These are phyloP conservation scores for Kandelia obovata DNA, from an alignment of 345 rosid species.

Conservation along the genomic window DNA sequence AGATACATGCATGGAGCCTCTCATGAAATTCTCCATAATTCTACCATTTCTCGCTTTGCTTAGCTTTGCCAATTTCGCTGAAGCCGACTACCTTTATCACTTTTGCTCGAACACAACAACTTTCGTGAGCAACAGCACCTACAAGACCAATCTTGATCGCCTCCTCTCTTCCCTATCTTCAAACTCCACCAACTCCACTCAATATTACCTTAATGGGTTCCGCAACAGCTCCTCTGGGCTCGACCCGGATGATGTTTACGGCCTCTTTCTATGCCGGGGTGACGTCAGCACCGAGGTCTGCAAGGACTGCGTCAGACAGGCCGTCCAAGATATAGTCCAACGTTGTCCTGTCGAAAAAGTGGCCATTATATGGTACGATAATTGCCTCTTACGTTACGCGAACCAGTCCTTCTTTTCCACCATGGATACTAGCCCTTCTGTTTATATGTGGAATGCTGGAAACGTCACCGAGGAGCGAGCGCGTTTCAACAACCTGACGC, in stretches of 20 bases:
- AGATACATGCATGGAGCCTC: no score
- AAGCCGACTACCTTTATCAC: neutral
- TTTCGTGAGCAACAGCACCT: constrained; percentile 22
- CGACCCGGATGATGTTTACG: constrained; percentile 14
- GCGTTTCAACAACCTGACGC: neutral
- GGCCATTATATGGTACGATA: constrained; percentile 36
- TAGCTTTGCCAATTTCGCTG: neutral
- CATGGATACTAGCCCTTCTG: neutral
- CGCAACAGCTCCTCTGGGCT: neutral
- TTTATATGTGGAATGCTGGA: neutral
- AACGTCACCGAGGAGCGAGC: neutral
- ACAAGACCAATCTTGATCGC: constrained; percentile 10
- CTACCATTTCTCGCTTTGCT: neutral
- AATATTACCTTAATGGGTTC: neutral
- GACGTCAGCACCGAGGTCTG: constrained; percentile 1
- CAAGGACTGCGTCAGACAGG: constrained; percentile 12
- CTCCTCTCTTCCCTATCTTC: constrained; percentile 16
- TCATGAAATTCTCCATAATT: no score
- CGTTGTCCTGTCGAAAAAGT: constrained; percentile 21
- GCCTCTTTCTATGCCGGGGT: constrained; percentile 14
- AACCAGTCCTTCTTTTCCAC: constrained; percentile 8
- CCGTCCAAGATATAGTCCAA: neutral
- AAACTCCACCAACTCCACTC: neutral
- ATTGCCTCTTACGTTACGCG: constrained; percentile 37
- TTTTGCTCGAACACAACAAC: neutral